Base-by-base conservation (phyloP, 352 stramenopile species). In the Phytophthora cactorum region DNA sequence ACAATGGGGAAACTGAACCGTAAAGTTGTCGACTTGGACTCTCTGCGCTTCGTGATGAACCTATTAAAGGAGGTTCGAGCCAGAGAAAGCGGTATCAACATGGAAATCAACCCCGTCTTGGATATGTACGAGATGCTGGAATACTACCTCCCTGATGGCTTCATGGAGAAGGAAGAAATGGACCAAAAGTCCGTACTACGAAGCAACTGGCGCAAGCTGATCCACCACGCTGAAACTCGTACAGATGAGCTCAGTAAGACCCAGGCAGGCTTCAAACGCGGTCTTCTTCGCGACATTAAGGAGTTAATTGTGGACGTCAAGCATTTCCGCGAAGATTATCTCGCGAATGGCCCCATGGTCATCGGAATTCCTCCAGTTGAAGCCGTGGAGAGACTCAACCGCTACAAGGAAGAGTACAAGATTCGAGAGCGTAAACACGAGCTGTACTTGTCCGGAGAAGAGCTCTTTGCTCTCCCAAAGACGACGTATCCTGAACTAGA, bases 161-260 rank as follows among this genome's bases (percentile, higher is more conserved):
- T 99, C 73, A 99, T 99, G 96, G 97, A 99, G 63, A 99, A 99
- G 67, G 96, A 99, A 66, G 97, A 99, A 70, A 99, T 99, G 79
- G 97, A 99, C 60, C 97, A 99, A 68, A 99, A 99, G 78, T 99
- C 94, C 15, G 96, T 99, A 14, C 76, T 99, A 6, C 91, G 93
- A 28, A 97, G 91, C 57, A 98, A 98, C 60, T 99, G 97, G 97
- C 97, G 98, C 47, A 98, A 98, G 63, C 78, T 99, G 15, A 97
- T 99, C 32, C 87, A 98, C 46, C 93, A 98, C 59, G 93, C 97
- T 3, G 91, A 99, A 64, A 83, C 82, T 6, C 91, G 97, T 10
- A 98, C 95, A 1, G 97, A 99, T 51, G 96, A 99, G 60, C 84
- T 99, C 1, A 98, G 89, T 41, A 97, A 97, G 60, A 98, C 93